Evolutionary conservation across 371 early-diverging fungal genomes (phyloP), one percentile per base, ranked within the genome.

Genomic region (Rozella allomycis): DNA sequence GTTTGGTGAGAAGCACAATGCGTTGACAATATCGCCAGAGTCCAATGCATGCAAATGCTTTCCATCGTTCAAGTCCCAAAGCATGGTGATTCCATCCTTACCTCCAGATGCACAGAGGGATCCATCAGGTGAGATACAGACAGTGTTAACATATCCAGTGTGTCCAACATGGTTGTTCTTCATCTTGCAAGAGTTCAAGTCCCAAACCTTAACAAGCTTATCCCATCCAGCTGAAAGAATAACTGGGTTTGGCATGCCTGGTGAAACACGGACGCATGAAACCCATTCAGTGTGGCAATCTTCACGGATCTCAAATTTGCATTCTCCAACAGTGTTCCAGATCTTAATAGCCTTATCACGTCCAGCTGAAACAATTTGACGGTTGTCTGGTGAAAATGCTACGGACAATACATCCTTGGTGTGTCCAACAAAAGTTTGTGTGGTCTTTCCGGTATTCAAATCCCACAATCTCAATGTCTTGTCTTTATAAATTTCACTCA

Each of bases 141-240:
- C 76, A 49, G 87, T 79, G 80, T 79, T 81, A 63, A 97, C 76
- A 67, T 88, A 86, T 39, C 86, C 88, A 51, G 72, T 70, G 82
- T 97, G 94, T 42, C 93, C 97, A 52, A 76, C 74, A 76, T 91
- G 91, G 79, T 91, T 87, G 77, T 85, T 82, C 67, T 80, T 78
- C 33, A 94, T 70, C 78, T 86, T 86, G 74, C 74, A 76, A 73
- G 87, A 85, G 69, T 72, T 74, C 39, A 88, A 68, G 53, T 97
- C 94, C 97, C 97, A 97, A 45, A 87, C 84, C 86, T 94, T 94
- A 63, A 97, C 88, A 46, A 86, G 65, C 74, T 87, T 88, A 70
- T 97, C 97, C 96, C 96, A 94, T 52, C 93, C 90, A 60, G 78
- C 69, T 34, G 88, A 86, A 38, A 94, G 86, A 53, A 94, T 78